Percentiles rank a stretch among this genome's conserved stretches.
phyloP scores from a whole-genome alignment of 2,329 filamentous ascomycete species.

The Exserohilum rostratum region DNA sequence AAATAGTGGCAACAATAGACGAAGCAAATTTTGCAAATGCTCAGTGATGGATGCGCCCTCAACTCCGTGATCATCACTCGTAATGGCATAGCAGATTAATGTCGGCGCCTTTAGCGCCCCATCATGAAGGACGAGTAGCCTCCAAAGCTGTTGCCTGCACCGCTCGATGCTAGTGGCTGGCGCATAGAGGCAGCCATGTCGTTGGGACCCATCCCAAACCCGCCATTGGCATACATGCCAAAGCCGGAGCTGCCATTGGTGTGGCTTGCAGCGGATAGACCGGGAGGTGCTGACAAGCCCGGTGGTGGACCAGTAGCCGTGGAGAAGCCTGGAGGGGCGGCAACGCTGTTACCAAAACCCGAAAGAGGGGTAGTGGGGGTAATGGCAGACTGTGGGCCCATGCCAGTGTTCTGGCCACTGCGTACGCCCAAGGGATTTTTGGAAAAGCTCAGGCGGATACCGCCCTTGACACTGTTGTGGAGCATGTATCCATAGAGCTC shows the following conservation, averaged over 20 bases:
- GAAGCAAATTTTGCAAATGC: slow-evolving; percentile 39
- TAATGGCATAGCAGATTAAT: slow-evolving; percentile 34
- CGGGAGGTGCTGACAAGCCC: slow-evolving; percentile 77
- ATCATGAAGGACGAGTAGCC: slow-evolving; percentile 50
- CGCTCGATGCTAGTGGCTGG: slow-evolving; percentile 42
- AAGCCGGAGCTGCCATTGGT: slow-evolving; percentile 41
- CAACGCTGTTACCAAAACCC: slow-evolving; percentile 63
- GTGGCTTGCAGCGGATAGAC: slow-evolving; percentile 57
- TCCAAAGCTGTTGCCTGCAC: slow-evolving; percentile 40
- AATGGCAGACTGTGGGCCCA: slow-evolving; percentile 58
- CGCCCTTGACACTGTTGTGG: slow-evolving; percentile 91
- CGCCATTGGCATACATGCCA: slow-evolving; percentile 47
- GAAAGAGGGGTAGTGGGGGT: slow-evolving; percentile 60
- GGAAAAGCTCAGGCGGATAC: slow-evolving; percentile 93
- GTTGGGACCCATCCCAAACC: slow-evolving; percentile 43
- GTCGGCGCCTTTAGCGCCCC: slow-evolving; percentile 39
- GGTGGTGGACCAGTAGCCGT: slow-evolving; percentile 79
- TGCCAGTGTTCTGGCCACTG: slow-evolving; percentile 68
- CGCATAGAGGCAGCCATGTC: slow-evolving; percentile 45
- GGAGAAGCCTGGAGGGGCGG: slow-evolving; percentile 64
- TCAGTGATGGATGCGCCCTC: slow-evolving; percentile 38
- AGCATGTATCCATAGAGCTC: slow-evolving; percentile 87
- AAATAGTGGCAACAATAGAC: slow-evolving; percentile 47
- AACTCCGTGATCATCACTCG: slow-evolving; percentile 46
- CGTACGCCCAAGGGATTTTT: slow-evolving; percentile 96